A percentile compares a stretch with the other conserved stretches of the same genome.
Conservation (phyloP, 2,329 filamentous ascomycete genomes). For the Conoideocrella luteorostrata region DNA sequence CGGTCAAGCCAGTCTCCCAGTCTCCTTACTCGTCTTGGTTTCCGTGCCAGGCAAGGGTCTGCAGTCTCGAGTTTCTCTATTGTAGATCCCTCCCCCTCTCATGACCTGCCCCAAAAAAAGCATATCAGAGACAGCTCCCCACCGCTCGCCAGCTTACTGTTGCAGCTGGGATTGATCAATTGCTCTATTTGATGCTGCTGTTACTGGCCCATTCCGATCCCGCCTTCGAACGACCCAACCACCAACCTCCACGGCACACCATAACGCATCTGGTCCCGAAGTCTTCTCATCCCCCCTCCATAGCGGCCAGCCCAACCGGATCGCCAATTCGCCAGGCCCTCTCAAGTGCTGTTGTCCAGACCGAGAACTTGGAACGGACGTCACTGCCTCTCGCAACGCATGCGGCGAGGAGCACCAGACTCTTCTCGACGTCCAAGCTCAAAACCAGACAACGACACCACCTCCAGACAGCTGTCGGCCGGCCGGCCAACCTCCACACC, state of each 20-base stretch:
- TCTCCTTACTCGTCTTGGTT: conserved; percentile 3
- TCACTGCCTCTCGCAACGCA: background rate
- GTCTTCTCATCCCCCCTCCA: background rate
- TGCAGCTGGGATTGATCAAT: conserved; percentile 6
- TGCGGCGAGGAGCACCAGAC: background rate
- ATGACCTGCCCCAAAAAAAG: conserved; percentile 6
- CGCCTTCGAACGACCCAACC: conserved; percentile 5
- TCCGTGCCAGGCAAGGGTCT: conserved; percentile 3
- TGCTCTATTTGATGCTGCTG: conserved; percentile 1
- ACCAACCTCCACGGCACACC: background rate
- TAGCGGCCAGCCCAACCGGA: conserved; percentile 2
- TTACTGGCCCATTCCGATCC: conserved; percentile 3
- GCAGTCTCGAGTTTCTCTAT: background rate
- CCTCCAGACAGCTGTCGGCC: conserved; percentile 1
- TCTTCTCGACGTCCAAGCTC: background rate
- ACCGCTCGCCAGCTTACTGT: conserved; percentile 2
- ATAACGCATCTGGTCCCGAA: background rate
- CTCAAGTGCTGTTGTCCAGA: background rate
- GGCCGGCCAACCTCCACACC: conserved; percentile 1
- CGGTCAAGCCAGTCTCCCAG: background rate
- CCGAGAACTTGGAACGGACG: background rate
- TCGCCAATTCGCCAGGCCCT: background rate
- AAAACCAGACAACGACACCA: too few species aligned
- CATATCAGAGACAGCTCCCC: conserved; percentile 10
- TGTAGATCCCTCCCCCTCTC: conserved; percentile 1